Conservation (phyloP, 352 stramenopile species). For the Globisporangium takayamanum region DNA sequence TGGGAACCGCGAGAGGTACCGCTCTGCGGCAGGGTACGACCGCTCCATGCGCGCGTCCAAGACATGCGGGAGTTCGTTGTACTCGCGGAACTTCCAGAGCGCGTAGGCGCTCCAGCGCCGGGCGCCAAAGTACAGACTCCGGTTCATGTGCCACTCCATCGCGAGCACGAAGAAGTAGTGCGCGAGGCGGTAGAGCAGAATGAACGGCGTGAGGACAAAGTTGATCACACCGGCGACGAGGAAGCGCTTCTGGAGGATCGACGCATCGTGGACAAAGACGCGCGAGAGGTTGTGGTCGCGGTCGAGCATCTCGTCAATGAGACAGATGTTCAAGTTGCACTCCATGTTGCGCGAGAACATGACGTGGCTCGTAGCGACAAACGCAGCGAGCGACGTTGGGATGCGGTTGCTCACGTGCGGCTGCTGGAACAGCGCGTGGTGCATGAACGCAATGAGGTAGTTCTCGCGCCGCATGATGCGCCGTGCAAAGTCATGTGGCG, state of each 20-base stretch:
- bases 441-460: conserved; percentile 98
- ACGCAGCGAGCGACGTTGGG: conserved; percentile 64
- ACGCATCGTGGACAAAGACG: conserved; percentile 89
- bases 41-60: conserved; percentile 92
- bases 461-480: conserved; percentile 98
- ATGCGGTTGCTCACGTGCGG: conserved; percentile 26
- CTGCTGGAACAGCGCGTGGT: conserved; percentile 91
- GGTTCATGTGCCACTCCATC: conserved; percentile 93
- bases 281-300: conserved; percentile 66
- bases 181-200: conserved; percentile 95
- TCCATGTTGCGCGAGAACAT: conserved; percentile 90
- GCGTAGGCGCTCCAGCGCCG: conserved; percentile 90
- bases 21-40: conserved; percentile 88
- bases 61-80: conserved; percentile 97
- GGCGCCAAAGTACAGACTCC: conserved; percentile 92
- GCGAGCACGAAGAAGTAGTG: conserved; percentile 96
- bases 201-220: conserved; percentile 94
- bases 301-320: conserved; percentile 97
- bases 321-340: conserved; percentile 93
- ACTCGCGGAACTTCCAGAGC: conserved; percentile 93
- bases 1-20: conserved; percentile 94
- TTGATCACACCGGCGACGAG: conserved; percentile 92
- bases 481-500: conserved; percentile 88
- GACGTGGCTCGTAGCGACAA: conserved; percentile 66
- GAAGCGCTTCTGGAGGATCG: conserved; percentile 91